Conservation (phyloP, 2,329 filamentous ascomycete genomes). For the Colletotrichum shisoi region DNA sequence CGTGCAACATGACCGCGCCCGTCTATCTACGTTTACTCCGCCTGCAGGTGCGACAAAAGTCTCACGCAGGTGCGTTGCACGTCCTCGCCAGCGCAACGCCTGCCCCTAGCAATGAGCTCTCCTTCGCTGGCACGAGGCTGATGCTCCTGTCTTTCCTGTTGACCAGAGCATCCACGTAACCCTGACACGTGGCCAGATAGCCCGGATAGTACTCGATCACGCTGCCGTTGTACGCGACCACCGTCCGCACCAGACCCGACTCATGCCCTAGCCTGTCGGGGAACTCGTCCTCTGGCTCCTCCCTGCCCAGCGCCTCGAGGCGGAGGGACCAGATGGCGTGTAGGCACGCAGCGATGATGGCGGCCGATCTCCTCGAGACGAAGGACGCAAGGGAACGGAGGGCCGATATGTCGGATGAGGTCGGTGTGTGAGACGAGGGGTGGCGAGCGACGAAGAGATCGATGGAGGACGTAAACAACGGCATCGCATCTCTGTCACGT, state of each 20-base stretch:
- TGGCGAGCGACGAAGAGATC: conserved; percentile 60
- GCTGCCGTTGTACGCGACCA: conserved; percentile 80
- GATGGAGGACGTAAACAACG: conserved; percentile 55
- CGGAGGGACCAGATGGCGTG: conserved; percentile 67
- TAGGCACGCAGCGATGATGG: conserved; percentile 66
- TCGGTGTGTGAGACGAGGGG: conserved; percentile 55
- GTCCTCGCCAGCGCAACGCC: conserved; percentile 69
- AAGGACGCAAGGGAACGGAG: conserved; percentile 63
- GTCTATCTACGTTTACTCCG: background rate
- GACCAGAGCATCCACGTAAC: conserved; percentile 68
- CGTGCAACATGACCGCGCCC: background rate
- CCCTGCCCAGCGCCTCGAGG: conserved; percentile 55
- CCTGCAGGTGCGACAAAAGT: too few species aligned
- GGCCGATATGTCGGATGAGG: conserved; percentile 58
- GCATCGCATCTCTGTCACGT: conserved; percentile 54
- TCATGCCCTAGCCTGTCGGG: conserved; percentile 59
- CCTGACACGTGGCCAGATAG: conserved; percentile 70
- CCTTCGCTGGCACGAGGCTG: conserved; percentile 71
- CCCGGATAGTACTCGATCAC: conserved; percentile 80
- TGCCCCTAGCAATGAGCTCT: conserved; percentile 78
- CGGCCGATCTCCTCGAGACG: conserved; percentile 66
- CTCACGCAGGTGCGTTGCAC: conserved; percentile 11
- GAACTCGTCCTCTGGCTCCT: conserved; percentile 41
- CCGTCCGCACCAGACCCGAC: conserved; percentile 57
- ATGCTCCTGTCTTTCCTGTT: conserved; percentile 53